Conservation (phyloP, 495 filamentous ascomycete genomes). For the Penicillium argentinense region DNA sequence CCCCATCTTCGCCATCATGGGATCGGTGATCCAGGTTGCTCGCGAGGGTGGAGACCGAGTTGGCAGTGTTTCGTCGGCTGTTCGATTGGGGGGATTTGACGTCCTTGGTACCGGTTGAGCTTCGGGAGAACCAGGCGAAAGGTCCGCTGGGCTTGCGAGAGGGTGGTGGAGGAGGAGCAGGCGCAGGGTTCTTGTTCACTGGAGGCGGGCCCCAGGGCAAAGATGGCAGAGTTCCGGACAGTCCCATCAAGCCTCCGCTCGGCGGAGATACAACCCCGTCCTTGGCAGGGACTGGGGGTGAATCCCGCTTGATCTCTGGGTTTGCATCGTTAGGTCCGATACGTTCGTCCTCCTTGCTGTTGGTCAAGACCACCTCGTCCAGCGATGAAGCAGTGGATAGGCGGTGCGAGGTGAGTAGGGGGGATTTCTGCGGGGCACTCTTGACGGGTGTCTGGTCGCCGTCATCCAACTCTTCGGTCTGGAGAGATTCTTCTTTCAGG, state of each 20-base stretch:
- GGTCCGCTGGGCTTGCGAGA: conserved; percentile 73
- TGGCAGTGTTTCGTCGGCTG: conserved; percentile 67
- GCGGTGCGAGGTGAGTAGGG: conserved; percentile 59
- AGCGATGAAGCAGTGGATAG: conserved; percentile 61
- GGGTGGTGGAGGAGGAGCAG: conserved; percentile 45
- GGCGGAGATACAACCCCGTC: conserved; percentile 46
- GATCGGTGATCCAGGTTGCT: conserved; percentile 76
- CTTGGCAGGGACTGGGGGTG: conserved; percentile 50
- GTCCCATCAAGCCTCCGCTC: conserved; percentile 44
- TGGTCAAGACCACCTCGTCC: conserved; percentile 69
- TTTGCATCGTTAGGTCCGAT: conserved; percentile 20
- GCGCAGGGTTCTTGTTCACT: conserved; percentile 38
- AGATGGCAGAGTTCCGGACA: conserved; percentile 53
- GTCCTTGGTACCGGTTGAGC: conserved; percentile 62
- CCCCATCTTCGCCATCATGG: conserved; percentile 62
- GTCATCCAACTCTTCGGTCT: conserved; percentile 15
- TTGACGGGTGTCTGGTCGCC: conserved; percentile 35
- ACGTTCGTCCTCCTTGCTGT: conserved; percentile 46
- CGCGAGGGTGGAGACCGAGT: conserved; percentile 69
- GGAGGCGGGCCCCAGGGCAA: conserved; percentile 50
- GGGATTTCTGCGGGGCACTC: conserved; percentile 47
- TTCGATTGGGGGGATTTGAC: conserved; percentile 49
- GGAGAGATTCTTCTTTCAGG: conserved; percentile 13
- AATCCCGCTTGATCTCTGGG: conserved; percentile 32
- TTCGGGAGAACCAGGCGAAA: conserved; percentile 84